A percentile compares a stretch with the other conserved stretches of the same genome.
Conservation (phyloP, 2,329 filamentous ascomycete species). For the Pseudogymnoascus sp. region DNA sequence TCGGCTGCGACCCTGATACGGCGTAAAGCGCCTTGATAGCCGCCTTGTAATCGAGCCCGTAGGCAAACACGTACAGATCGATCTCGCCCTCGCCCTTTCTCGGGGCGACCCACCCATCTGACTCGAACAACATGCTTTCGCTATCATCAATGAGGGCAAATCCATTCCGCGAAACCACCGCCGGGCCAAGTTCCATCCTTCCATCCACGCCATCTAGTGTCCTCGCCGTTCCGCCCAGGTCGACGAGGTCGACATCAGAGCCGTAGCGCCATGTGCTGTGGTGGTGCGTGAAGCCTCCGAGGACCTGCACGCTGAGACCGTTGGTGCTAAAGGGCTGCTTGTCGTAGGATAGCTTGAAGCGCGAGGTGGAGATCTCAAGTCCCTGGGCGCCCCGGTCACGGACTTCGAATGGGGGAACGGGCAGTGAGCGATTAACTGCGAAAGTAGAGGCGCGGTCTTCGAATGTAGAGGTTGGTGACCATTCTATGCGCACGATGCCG, state of each 20-base stretch:
- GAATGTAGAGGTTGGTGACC: conserved; percentile 31
- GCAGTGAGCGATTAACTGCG: conserved; percentile 48
- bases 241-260: conserved; percentile 20
- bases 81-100: conserved; percentile 21
- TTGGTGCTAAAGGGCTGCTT: conserved; percentile 46
- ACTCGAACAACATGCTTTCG: conserved; percentile 50
- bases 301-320: conserved; percentile 35
- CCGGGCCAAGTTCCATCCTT: conserved; percentile 15
- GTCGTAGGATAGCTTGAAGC: conserved; percentile 51
- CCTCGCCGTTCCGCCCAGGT: conserved; percentile 39
- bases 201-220: conserved; percentile 50
- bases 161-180: conserved; percentile 28
- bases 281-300: conserved; percentile 28
- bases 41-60: conserved; percentile 48
- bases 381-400: conserved; percentile 35
- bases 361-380: conserved; percentile 50
- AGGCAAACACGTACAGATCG: conserved; percentile 54
- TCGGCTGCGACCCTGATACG: conserved; percentile 48
- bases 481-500: no score
- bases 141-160: conserved; percentile 49
- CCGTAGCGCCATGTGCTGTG: conserved; percentile 48
- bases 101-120: conserved; percentile 36
- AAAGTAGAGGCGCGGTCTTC: conserved; percentile 57
- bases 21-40: conserved; percentile 49
- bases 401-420: conserved; percentile 37